Conservation (phyloP, 139 green algal genomes). For the Raphidocelis subcapitata region DNA sequence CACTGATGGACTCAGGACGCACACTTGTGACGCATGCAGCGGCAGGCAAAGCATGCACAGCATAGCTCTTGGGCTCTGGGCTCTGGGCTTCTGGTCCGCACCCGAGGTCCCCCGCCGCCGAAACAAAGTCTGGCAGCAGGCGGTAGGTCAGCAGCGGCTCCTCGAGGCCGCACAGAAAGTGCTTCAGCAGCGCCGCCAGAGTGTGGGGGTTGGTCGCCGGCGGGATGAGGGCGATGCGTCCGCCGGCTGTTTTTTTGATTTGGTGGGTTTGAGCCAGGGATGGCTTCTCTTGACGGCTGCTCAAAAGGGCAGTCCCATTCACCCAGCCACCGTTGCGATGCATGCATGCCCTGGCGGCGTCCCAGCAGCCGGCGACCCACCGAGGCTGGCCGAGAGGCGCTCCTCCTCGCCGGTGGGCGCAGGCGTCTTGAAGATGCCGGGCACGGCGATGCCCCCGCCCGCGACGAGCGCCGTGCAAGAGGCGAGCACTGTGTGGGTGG, state of each 20-base stretch:
- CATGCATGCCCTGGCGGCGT: not conserved
- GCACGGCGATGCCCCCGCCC: conserved; percentile 13
- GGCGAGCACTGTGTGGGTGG: too few relatives aligned
- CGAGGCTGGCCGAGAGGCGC: conserved; percentile 1
- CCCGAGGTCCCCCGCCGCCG: not conserved
- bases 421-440: conserved; percentile 24
- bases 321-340: too few relatives aligned
- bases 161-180: conserved; percentile 16
- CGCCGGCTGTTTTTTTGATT: not conserved
- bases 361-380: too few relatives aligned
- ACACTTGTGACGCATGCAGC: not conserved
- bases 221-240: conserved; percentile 5
- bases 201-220: conserved; percentile 25
- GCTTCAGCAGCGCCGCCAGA: conserved; percentile 21
- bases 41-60: not conserved
- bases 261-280: not conserved
- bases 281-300: too few relatives aligned
- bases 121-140: not conserved
- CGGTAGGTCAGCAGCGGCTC: conserved; percentile 31
- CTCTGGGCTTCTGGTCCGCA: not conserved
- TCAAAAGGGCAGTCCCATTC: too few relatives aligned
- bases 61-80: not conserved
- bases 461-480: conserved; percentile 23
- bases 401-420: conserved; percentile 20
- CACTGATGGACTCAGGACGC: not conserved